These are phyloP conservation scores for Viola pubescens DNA, from an alignment of 441 rosid genomes.

Conservation along the genomic window DNA sequence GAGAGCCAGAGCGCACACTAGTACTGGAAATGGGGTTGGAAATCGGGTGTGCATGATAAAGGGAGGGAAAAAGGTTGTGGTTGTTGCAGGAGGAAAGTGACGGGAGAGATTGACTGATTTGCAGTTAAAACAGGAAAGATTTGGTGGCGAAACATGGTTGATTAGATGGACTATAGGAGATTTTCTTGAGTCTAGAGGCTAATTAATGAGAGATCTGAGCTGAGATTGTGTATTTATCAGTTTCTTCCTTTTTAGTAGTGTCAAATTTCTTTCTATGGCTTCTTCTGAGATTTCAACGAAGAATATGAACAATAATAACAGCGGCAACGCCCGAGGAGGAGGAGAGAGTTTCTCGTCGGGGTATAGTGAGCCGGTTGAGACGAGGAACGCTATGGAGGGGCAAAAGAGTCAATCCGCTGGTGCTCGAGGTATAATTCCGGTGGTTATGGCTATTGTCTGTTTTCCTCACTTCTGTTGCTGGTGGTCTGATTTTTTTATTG, in stretches of 20 bases:
- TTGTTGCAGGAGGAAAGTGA: conserved; percentile 6
- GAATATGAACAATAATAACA: conserved; percentile 21
- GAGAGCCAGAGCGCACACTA: neutral
- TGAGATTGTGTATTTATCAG: neutral
- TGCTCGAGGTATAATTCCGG: conserved; percentile 15
- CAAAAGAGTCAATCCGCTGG: conserved; percentile 30
- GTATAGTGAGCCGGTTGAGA: conserved; percentile 31
- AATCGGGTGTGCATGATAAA: neutral
- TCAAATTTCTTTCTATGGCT: conserved; percentile 23
- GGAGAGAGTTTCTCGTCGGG: conserved; percentile 49
- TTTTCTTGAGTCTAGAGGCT: conserved; percentile 7
- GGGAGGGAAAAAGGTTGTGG: conserved; percentile 5
- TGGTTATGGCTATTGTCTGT: conserved; percentile 23
- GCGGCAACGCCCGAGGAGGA: conserved; percentile 34
- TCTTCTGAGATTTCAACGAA: conserved; percentile 49
- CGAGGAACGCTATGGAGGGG: conserved; percentile 41
- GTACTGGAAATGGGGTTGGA: neutral
- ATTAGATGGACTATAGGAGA: conserved; percentile 9
- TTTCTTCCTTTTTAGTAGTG: neutral
- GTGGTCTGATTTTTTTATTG: neutral
- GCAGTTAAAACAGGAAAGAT: neutral
- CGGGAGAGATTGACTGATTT: conserved; percentile 9
- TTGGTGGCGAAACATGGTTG: conserved; percentile 12
- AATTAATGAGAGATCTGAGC: conserved; percentile 67
- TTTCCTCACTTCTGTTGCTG: conserved; percentile 5